phyloP scores from a whole-genome alignment of 768 basidiomycete genomes.

The Phanerodontia chrysosporium region DNA sequence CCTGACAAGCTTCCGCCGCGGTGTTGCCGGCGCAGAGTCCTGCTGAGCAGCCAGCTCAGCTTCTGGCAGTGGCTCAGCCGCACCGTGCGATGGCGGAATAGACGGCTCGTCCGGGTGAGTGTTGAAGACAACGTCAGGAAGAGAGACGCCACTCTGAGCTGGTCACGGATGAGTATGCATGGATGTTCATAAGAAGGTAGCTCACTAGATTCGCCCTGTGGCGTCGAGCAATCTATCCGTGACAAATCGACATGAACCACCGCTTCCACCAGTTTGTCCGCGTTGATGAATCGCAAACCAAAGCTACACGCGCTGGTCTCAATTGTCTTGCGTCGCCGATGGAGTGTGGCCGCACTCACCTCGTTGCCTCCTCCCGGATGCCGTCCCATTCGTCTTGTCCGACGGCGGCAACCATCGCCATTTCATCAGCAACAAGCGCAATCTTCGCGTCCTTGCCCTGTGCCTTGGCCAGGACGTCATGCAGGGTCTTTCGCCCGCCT shows the following conservation, averaged over 20 bases:
- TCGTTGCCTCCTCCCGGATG: constrained; percentile 45
- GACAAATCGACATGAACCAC: constrained; percentile 35
- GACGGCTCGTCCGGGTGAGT: constrained; percentile 50
- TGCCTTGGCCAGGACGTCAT: constrained; percentile 46
- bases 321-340: neutral
- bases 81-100: constrained; percentile 16
- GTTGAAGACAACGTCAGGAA: constrained; percentile 50
- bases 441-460: constrained; percentile 41
- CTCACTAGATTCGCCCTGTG: constrained; percentile 18
- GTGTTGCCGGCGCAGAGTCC: constrained; percentile 5
- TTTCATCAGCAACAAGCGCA: constrained; percentile 49
- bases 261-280: constrained; percentile 49
- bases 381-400: constrained; percentile 53
- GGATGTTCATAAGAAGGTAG: neutral
- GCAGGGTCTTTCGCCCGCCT: constrained; percentile 45
- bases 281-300: constrained; percentile 38
- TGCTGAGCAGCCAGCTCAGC: too few relatives aligned
- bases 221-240: constrained; percentile 32
- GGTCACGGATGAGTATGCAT: neutral
- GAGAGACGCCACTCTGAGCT: constrained; percentile 11
- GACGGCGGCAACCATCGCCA: constrained; percentile 43
- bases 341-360: constrained; percentile 30
- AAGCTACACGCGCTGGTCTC: constrained; percentile 26
- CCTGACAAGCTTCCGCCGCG: constrained; percentile 28
- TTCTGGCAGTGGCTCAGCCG: too few relatives aligned